Conservation (phyloP, 352 stramenopile species). For the Thraustochytrium sp. region DNA sequence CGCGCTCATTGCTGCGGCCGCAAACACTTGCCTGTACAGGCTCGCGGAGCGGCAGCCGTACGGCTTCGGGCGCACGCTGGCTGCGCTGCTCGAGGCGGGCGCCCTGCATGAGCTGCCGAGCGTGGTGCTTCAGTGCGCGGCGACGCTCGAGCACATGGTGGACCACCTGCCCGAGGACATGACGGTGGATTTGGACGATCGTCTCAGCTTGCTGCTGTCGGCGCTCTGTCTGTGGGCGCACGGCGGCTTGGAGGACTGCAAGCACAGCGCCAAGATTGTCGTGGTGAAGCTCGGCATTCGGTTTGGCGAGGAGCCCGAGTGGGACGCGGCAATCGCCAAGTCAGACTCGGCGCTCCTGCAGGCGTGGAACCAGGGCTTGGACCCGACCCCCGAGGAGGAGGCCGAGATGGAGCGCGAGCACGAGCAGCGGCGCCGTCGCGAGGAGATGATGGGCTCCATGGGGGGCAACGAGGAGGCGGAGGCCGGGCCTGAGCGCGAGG, state of each 20-base stretch:
- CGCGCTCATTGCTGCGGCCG: background rate
- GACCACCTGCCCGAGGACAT: slow-evolving; percentile 29
- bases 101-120: slow-evolving; percentile 18
- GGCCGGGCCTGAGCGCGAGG: background rate
- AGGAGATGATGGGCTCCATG: slow-evolving; percentile 8
- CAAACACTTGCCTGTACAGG: slow-evolving; percentile 16
- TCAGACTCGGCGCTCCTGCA: slow-evolving; percentile 11
- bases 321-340: slow-evolving; percentile 13
- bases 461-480: background rate
- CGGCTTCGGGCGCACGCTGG: slow-evolving; percentile 33
- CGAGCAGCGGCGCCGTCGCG: background rate
- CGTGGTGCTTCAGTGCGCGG: slow-evolving; percentile 36
- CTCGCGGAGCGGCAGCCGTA: slow-evolving; percentile 27
- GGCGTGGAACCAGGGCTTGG: slow-evolving; percentile 31
- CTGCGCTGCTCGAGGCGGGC: slow-evolving; percentile 20
- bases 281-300: slow-evolving; percentile 41
- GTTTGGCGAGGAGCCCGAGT: background rate
- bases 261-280: slow-evolving; percentile 26
- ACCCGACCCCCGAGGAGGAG: slow-evolving; percentile 36
- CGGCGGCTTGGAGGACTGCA: slow-evolving; percentile 18
- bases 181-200: background rate
- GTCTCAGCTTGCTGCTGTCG: background rate
- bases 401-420: slow-evolving; percentile 37
- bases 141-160: slow-evolving; percentile 12
- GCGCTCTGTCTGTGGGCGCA: slow-evolving; percentile 41